phyloP scores from a whole-genome alignment of 257 asterid genomes.

The Solanum gracilifrons region DNA sequence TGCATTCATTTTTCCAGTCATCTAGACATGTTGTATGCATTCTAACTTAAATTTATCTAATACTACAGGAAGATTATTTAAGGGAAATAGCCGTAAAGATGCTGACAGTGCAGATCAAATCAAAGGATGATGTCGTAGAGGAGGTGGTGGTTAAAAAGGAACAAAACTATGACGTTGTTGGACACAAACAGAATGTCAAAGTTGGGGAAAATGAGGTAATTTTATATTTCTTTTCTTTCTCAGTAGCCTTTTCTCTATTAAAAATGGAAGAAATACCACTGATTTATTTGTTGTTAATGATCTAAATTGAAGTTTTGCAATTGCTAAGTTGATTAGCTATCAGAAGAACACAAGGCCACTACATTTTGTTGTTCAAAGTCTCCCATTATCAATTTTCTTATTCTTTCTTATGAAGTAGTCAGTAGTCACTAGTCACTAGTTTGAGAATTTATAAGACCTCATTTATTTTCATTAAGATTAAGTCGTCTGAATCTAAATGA shows the following conservation, averaged over 20 bases:
- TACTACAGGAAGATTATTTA: background rate
- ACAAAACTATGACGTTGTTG: background rate
- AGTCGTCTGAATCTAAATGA: no score
- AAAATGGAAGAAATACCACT: background rate
- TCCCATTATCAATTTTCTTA: no score
- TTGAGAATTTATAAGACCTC: no score
- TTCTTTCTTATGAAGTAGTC: no score
- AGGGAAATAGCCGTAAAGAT: constrained; percentile 42
- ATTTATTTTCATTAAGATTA: no score
- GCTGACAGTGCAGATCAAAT: background rate
- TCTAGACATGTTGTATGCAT: background rate
- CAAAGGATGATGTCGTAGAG: background rate
- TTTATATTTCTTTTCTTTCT: background rate
- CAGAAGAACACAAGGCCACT: no score
- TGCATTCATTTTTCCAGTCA: background rate
- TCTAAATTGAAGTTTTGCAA: no score
- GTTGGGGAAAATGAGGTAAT: background rate
- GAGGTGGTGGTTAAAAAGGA: background rate
- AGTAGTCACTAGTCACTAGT: no score
- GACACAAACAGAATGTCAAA: background rate
- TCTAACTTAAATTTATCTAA: background rate
- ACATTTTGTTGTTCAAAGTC: no score
- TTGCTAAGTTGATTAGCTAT: no score
- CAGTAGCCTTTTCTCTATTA: background rate
- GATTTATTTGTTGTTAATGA: background rate